Conservation (phyloP, 768 basidiomycete species). For the Nidularia sp. region DNA sequence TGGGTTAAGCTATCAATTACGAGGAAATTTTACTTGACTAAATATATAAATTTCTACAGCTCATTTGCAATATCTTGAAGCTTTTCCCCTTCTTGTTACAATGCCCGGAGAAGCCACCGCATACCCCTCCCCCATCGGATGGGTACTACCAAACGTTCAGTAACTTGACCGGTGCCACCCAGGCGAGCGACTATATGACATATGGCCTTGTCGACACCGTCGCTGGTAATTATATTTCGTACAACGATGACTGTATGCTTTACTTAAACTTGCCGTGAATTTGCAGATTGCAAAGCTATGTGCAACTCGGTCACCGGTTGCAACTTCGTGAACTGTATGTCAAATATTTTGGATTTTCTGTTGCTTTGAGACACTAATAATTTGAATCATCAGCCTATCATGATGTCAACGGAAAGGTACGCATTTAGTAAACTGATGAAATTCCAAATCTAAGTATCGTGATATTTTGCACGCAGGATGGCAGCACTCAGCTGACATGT, state of each 20-base stretch:
- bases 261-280: not conserved
- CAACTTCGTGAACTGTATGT: constrained; percentile 38
- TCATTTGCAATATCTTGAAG: constrained; percentile 32
- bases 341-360: not conserved
- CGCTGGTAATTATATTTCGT: constrained; percentile 21
- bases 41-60: constrained; percentile 14
- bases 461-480: constrained; percentile 18
- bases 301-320: constrained; percentile 36
- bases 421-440: not conserved
- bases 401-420: constrained; percentile 42
- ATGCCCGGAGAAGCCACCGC: constrained; percentile 23
- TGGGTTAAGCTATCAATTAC: constrained; percentile 8
- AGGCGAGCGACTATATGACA: constrained; percentile 36
- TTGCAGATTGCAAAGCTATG: constrained; percentile 41
- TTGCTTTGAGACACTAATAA: not conserved
- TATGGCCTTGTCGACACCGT: constrained; percentile 42
- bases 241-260: not conserved
- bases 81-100: constrained; percentile 31
- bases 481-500: constrained; percentile 40
- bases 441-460: not conserved
- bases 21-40: not conserved
- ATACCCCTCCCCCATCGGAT: constrained; percentile 13
- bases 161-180: constrained; percentile 36
- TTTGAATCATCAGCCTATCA: constrained; percentile 27
- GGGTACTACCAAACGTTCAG: constrained; percentile 35